Evolutionary conservation across 1,139 yeast species (phyloP), one percentile per base, ranked within the genome.

Genomic region (Wickerhamiella infanticola): DNA sequence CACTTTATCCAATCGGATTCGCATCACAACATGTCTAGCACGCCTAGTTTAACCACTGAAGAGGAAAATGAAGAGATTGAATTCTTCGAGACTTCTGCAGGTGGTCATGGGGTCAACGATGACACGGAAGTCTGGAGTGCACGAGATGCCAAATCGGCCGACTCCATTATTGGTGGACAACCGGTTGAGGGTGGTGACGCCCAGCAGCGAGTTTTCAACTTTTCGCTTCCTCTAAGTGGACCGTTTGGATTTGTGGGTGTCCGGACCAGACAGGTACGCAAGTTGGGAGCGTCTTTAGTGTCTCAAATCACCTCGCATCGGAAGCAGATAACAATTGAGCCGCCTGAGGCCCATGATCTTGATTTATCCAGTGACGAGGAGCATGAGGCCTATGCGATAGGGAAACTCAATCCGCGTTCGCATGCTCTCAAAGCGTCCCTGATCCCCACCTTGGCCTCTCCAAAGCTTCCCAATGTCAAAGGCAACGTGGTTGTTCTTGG

Each of bases 81-180:
- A 29, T 11, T 29, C 11, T 29, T 29, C 33, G 11, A 7, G 9
- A 29, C 33, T 2, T 29, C 9, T 1, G 11, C 33, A 29, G 33
- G 11, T 29, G 33, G 11, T 29, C 2, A 29, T 29, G 33, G 11
- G 33, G 33, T 7, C 33, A 29, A 7, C 33, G 11, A 11, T 2
- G 33, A 11, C 2, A 7, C 9, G 33, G 11, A 2, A 29, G 9
- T 9, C 35, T 31, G 11, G 35, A 11, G 11, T 31, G 35, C 35
- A 8, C 18, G 18, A 6, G 41, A 39, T 11, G 26, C 31, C 6
- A 25, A 39, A 18, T 39, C 41, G 94, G 90, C 95, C 24, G 85
- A 85, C 62, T 80, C 62, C 18, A 85, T 85, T 47, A 67, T 86
- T 9, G 96, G 96, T 0, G 95, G 95, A 0, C 95, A 95, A 2